Evolutionary conservation across 768 basidiomycete species (phyloP).

Genomic region (Epithele typhae): DNA sequence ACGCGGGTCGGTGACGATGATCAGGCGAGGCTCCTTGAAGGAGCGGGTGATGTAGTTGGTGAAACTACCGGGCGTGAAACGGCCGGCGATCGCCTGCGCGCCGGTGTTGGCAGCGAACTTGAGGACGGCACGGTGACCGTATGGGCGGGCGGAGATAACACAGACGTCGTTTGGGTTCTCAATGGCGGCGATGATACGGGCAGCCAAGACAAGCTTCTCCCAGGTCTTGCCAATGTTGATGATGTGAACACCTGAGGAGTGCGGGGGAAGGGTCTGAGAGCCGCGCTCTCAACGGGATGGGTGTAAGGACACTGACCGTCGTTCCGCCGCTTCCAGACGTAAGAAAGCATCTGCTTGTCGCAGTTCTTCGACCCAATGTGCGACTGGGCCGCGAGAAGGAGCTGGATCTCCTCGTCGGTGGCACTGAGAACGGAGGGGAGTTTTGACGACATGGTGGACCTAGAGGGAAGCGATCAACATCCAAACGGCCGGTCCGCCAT

Average conservation of each 20-base stretch:
- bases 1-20: conserved; percentile 97
- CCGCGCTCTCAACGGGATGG: no score
- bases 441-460: conserved; percentile 69
- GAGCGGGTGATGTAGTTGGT: conserved; percentile 99
- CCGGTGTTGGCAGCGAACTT: conserved; percentile 98
- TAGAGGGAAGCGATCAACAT: conserved; percentile 29
- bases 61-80: conserved; percentile 98
- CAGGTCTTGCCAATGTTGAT: conserved; percentile 99
- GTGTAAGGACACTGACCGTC: conserved; percentile 64
- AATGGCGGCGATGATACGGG: conserved; percentile 94
- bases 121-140: conserved; percentile 98
- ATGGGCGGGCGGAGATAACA: conserved; percentile 97
- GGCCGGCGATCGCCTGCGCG: conserved; percentile 97
- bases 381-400: conserved; percentile 91
- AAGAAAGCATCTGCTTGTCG: conserved; percentile 98
- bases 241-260: conserved; percentile 79
- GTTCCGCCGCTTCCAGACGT: conserved; percentile 94
- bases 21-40: conserved; percentile 99
- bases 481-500: conserved; percentile 24
- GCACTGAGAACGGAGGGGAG: conserved; percentile 90
- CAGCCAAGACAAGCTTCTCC: conserved; percentile 98
- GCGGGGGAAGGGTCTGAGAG: conserved; percentile 10
- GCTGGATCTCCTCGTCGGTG: conserved; percentile 96
- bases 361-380: conserved; percentile 99
- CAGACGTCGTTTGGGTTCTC: conserved; percentile 98